Base-by-base conservation (phyloP, 768 basidiomycete species). In the Tremella yokohamensis region DNA sequence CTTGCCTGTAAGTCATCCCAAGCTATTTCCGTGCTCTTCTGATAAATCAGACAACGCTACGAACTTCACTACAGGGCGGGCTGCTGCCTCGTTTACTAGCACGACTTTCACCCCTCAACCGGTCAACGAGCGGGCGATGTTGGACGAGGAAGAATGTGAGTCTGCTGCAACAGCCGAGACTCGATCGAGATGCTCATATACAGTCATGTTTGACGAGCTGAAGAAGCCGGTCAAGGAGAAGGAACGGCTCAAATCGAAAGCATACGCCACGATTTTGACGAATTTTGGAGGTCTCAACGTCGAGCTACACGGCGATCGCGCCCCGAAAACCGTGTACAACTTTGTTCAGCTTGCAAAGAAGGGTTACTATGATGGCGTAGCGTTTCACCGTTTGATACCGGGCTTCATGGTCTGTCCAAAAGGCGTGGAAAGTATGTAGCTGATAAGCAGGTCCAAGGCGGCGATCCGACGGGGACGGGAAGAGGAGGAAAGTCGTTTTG, bases 261-360 rank as follows among this genome's bases (percentile, higher is more conserved):
- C 90, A 1, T 99, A 98, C 76, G 90, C 91, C 47, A 88, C 93
- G n/a, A 86, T 99, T 25, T 84, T 93, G 49, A 98, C 96, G 1
- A 93, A 86, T 65, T 82, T 91, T 18, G 93, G 93, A n/a, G 85
- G 66, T 81, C 34, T 89, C 83, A 59, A 90, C 85, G 68, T 80
- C 87, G 69, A 96, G 90, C 72, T 77, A 25, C 76, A 76, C 54
- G 72, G 69, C 13, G 74, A 77, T 63, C 50, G 63, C 63, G 96
- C 94, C 9, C 96, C 96, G 0, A 93, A 96, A 78, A 97, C 96
- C 1, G 97, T 93, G 67, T 99, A 99, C 76, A 99, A 99, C 75
- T 99, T 97, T 77, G 78, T 99, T 25, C 89, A 89, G 86, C 83
- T 99, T 8, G 93, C 96, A 0, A 84, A 85, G 60, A 81, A 85